Evolutionary conservation across 352 stramenopile genomes (phyloP).

Genomic region (Globisporangium paddicum): DNA sequence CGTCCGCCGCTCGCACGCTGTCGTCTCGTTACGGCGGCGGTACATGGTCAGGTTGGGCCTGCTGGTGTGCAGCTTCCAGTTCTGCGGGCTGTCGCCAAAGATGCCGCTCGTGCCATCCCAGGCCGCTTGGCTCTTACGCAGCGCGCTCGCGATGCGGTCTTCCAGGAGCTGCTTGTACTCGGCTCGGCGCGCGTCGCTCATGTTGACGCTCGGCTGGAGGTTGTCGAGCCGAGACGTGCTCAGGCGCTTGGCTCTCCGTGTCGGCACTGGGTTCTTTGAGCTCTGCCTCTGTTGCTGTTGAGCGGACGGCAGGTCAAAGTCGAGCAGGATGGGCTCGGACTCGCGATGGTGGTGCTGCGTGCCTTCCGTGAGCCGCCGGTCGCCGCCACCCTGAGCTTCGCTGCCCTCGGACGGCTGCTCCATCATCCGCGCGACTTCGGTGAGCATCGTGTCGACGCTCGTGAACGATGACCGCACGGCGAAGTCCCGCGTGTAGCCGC

Average conservation of each 20-base stretch:
- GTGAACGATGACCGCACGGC: background rate
- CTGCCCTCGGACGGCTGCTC: constrained; percentile 1
- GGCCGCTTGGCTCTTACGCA: constrained; percentile 40
- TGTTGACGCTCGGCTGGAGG: constrained; percentile 4
- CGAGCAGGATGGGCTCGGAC: constrained; percentile 14
- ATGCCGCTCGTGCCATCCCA: constrained; percentile 59
- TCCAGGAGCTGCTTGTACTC: constrained; percentile 21
- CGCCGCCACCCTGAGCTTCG: background rate
- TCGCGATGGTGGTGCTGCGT: background rate
- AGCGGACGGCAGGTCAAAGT: constrained; percentile 15
- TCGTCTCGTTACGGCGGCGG: constrained; percentile 8
- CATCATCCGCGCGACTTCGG: background rate
- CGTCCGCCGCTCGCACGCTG: constrained; percentile 6
- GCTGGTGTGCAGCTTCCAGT: constrained; percentile 58
- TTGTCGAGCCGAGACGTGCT: constrained; percentile 7
- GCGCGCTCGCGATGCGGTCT: constrained; percentile 26
- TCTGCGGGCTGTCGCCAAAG: constrained; percentile 52
- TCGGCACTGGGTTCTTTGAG: background rate
- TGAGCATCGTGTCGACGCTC: background rate
- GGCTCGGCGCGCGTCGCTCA: constrained; percentile 4
- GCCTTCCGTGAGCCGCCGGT: background rate
- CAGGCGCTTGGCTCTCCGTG: background rate
- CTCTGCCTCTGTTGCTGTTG: background rate
- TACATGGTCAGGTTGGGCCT: constrained; percentile 53
- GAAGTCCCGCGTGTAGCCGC: constrained; percentile 1